Evolutionary conservation across 2,329 filamentous ascomycete species (phyloP), one percentile per base, ranked within the genome.

Genomic region (Daldinia eschscholtzii): DNA sequence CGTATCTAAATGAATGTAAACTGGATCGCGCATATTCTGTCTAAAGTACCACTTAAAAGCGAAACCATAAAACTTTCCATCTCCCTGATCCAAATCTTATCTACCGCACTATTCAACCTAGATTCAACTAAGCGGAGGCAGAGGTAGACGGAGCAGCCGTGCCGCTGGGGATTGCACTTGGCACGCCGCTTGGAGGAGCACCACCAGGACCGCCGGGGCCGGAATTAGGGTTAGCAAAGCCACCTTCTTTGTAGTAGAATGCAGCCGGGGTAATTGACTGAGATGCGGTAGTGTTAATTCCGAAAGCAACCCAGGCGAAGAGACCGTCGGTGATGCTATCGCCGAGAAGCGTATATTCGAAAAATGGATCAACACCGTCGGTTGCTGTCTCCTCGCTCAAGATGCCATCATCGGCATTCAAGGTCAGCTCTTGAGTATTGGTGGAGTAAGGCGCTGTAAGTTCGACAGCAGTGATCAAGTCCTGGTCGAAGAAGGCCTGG

Each of bases 271-370:
- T 26, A 6, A 46, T 23, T 1, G 58, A 64, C 48, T 72, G 64
- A 30, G 65, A 37, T 10, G 55, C 4, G 52, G 64, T 64, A 3
- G 79, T 64, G 70, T 87, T 81, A 48, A 88, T 82, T 1, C 84
- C 87, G 42, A 88, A 79, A 0, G 82, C 80, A 66, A 88, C 82
- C 87, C 87, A 89, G 15, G 80, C 84, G 48, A 89, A 82, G 26
- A 89, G 72, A 18, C 87, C 87, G 52, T 88, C 85, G 1, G 78
- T 75, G 6, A 88, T 74, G 18, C 80, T 77, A 48, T 88, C 83
- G 5, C 88, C 88, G 12, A 91, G 83, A 30, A 86, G 80, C 15
- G 86, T 83, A 71, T 89, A 90, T 74, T 90, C 83, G 65, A 88
- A 70, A 57, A 79, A 71, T 0, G 79, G 76, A 62, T 80, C 78